A percentile compares a stretch with the other conserved stretches of the same genome.
Conservation (phyloP, 495 filamentous ascomycete genomes). For the Talaromyces thailandensis region DNA sequence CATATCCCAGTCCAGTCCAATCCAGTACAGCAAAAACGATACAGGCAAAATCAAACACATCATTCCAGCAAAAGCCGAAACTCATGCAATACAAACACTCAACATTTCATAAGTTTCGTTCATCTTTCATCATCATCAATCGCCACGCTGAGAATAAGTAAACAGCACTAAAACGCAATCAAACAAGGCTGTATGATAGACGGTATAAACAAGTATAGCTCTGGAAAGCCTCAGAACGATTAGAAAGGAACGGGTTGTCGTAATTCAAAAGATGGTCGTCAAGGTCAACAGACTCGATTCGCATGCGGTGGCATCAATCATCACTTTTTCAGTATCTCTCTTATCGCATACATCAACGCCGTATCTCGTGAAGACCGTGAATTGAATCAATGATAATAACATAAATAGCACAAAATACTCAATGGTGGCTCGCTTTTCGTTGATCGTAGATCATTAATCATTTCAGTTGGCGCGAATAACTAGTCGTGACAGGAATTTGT, state of each 20-base stretch:
- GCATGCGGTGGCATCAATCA: neutral
- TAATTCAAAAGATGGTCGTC: neutral
- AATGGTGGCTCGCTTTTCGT: slow-evolving; percentile 11
- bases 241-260: neutral
- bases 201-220: neutral
- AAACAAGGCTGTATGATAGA: neutral
- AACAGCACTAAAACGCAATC: neutral
- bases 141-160: slow-evolving; percentile 23
- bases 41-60: slow-evolving; percentile 14
- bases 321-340: neutral
- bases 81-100: neutral
- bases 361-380: slow-evolving; percentile 4
- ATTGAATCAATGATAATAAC: neutral
- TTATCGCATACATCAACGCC: slow-evolving; percentile 4
- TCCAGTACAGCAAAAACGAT: slow-evolving; percentile 18
- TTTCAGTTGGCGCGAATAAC: slow-evolving; percentile 83
- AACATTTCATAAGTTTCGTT: neutral
- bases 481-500: slow-evolving; percentile 89
- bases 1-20: slow-evolving; percentile 7
- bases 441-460: slow-evolving; percentile 19
- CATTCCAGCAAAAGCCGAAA: neutral
- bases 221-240: neutral
- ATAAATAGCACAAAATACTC: slow-evolving; percentile 1
- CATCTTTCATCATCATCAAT: slow-evolving; percentile 23
- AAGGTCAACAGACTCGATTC: neutral